Conservation (phyloP, 495 filamentous ascomycete genomes). For the Neurospora hispaniola region DNA sequence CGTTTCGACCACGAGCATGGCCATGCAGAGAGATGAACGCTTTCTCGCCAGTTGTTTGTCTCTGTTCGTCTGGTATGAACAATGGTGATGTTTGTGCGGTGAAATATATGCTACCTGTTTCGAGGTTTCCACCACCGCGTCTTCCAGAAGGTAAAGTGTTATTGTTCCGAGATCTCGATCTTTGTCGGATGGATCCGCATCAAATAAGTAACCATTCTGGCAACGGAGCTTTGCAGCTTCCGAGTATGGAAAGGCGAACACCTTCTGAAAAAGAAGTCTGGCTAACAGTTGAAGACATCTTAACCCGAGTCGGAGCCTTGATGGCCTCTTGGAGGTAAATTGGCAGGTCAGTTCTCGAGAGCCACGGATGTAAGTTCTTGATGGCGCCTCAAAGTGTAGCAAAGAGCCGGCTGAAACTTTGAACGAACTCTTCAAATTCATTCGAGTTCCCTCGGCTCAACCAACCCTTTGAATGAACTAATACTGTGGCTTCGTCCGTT, state of each 20-base stretch:
- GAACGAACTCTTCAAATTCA: neutral
- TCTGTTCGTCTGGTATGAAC: neutral
- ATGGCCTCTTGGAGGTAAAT: neutral
- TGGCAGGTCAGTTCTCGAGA: neutral
- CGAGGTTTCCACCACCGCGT: neutral
- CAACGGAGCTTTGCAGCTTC: neutral
- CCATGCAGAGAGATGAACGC: neutral
- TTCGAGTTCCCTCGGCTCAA: neutral
- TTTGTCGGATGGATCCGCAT: neutral
- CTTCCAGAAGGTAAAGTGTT: neutral
- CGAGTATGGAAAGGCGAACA: neutral
- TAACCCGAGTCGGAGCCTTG: neutral
- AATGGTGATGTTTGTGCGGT: neutral
- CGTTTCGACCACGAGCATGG: neutral
- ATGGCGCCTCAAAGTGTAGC: neutral
- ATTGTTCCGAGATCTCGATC: neutral
- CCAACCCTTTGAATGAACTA: neutral
- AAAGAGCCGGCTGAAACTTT: neutral
- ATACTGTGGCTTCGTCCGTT: neutral
- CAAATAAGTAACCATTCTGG: neutral
- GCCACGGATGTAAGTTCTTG: neutral
- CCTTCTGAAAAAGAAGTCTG: too few relatives aligned
- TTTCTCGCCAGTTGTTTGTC: neutral
- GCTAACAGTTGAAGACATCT: neutral
- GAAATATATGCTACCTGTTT: neutral